Base-by-base conservation (phyloP, 495 filamentous ascomycete genomes). In the Tuber umbilicatum region DNA sequence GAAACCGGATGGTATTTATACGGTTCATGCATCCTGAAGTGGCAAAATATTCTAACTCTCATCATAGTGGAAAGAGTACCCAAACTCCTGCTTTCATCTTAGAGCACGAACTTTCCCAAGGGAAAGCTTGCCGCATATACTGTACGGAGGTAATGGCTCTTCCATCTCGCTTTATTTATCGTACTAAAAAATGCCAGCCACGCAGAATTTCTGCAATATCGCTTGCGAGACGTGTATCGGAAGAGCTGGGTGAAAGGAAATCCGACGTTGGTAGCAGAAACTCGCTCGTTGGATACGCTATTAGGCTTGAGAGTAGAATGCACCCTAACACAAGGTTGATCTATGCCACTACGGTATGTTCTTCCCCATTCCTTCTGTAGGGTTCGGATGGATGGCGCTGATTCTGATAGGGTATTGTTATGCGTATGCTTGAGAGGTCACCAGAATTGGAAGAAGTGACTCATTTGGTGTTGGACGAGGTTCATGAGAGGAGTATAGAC, bases 121-220 rank as follows among this genome's bases (percentile, higher is more conserved):
- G 94, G 12, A 91, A 89, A 50, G 84, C 87, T 21, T 97, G 94
- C 84, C 97, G 94, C 81, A 89, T 99, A 27, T 97, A 94, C 83
- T 96, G 94, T 81, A 97, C 95, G 0, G 93, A 98, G 68, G 79
- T 81, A 68, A 35, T 64, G 35, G 7, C 43, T 35, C 31, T 68
- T 72, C 0, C 17, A 50, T 42, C n/a, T n/a, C 35, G 40, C 38
- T 43, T 50, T 31, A 17, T 19, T 2, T 5, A 19, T 45, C 23
- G 35, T 6, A 38, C 60, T 79, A 76, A 80, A 40, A 16, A 42
- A 45, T 41, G 31, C 47, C 71, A 83, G 81, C 95, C 95, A n/a
- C 89, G 95, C 17, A 88, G 95, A 81, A 99, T 99, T 75, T 99
- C 95, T 6, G 95, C 95, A 10, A 93, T 98, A 37, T 97, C 94